phyloP scores from a whole-genome alignment of 139 green algal genomes.

The Bryopsis sp. region DNA sequence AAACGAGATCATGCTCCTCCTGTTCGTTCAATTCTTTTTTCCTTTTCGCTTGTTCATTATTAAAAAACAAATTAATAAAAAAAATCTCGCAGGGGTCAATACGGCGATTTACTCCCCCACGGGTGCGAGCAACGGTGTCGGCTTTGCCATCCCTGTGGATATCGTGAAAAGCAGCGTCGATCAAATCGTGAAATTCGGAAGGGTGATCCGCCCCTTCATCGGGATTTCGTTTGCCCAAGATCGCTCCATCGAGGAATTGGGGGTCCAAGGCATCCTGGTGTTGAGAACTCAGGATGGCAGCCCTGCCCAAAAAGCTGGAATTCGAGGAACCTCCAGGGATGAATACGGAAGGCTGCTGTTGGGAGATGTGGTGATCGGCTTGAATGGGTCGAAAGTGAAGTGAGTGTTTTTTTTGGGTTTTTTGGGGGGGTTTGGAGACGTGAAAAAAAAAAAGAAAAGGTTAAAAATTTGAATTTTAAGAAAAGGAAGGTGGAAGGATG shows the following conservation, averaged over 20 bases:
- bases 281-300: constrained; percentile 57
- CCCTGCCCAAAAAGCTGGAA: constrained; percentile 61
- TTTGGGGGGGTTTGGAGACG: no score
- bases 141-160: constrained; percentile 78
- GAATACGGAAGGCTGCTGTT: constrained; percentile 62
- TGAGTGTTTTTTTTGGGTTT: no score
- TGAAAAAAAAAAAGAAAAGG: no score
- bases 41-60: neutral
- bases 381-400: constrained; percentile 49
- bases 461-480: no score
- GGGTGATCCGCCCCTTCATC: constrained; percentile 65
- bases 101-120: constrained; percentile 30
- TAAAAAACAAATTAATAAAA: neutral
- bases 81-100: constrained; percentile 46
- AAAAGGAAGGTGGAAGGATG: no score
- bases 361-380: constrained; percentile 70
- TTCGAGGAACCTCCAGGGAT: constrained; percentile 65
- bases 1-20: no score
- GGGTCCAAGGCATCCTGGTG: constrained; percentile 76
- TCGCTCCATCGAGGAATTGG: constrained; percentile 48
- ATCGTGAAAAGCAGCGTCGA: constrained; percentile 39
- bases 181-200: constrained; percentile 73
- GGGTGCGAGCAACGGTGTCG: constrained; percentile 39
- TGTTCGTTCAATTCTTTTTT: no score
- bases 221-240: constrained; percentile 87